phyloP scores from a whole-genome alignment of 768 basidiomycete genomes.

The Agrocybe pediades region DNA sequence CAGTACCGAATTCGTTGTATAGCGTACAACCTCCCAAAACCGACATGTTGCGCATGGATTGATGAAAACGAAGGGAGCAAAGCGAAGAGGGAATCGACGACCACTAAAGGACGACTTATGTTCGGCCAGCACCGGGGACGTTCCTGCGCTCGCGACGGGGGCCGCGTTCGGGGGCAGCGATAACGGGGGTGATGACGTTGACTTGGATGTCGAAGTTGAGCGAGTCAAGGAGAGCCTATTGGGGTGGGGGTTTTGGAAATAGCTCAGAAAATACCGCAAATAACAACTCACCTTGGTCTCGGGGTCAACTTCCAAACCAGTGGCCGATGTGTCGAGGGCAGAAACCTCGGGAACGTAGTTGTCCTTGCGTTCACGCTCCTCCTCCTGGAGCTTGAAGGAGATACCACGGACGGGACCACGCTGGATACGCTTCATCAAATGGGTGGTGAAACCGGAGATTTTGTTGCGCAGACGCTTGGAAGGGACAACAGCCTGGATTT shows the following conservation, averaged over 20 bases:
- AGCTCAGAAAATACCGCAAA: background rate
- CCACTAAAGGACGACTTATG: conserved; percentile 18
- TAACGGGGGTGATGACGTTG: conserved; percentile 64
- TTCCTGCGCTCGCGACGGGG: conserved; percentile 74
- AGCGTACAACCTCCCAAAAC: background rate
- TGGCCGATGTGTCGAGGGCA: conserved; percentile 79
- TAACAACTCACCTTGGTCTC: conserved; percentile 82
- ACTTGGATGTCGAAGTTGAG: conserved; percentile 97
- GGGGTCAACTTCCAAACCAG: conserved; percentile 83
- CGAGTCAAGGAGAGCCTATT: conserved; percentile 82
- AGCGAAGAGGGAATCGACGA: background rate
- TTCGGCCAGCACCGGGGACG: conserved; percentile 79
- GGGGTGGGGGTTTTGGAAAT: background rate
- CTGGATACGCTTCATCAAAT: conserved; percentile 99
- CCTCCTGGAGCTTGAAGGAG: conserved; percentile 99
- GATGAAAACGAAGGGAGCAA: background rate
- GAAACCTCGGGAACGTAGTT: conserved; percentile 99
- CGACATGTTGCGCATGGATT: background rate
- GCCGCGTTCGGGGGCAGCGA: conserved; percentile 68
- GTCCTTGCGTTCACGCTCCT: conserved; percentile 99
- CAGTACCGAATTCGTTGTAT: background rate
- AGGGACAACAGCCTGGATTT: conserved; percentile 80
- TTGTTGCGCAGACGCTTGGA: conserved; percentile 99
- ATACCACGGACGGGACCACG: conserved; percentile 98
- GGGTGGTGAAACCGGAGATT: conserved; percentile 99